Base-by-base conservation (phyloP, 1,139 yeast species). In the Lizanozyma gosingica region DNA sequence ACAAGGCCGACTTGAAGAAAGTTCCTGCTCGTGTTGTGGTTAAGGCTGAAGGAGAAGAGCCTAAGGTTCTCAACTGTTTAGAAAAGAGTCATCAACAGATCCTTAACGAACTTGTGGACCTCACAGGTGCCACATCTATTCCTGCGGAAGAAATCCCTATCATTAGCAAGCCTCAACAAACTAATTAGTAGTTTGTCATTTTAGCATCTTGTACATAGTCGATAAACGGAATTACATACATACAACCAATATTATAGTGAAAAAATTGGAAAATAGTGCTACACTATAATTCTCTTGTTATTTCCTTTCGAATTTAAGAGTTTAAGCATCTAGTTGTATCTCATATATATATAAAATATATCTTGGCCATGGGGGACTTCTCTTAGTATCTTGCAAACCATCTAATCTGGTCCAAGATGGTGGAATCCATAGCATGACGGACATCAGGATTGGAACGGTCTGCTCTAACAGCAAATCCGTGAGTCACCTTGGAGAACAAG, bases 381-480 rank as follows among this genome's bases (percentile, higher is more conserved):
- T n/a, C n/a, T 22, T 11, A 22, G 11, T 22, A 27, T 22, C 29
- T 22, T 6, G 29, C 22, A 18, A 78, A 77, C 76, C 77, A 80
- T 47, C 58, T 54, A 35, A 76, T 49, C 56, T 80, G 85, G 57
- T 83, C 94, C 32, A 46, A 36, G 35, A 84, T 60, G 2, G 80
- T 69, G 66, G 80, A 83, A 49, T 83, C 86, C 59, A 75, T 79
- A 37, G 95, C 92, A 49, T 78, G 81, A 53, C 64, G 70, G 44
- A 73, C 76, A 37, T 51, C 55, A 9, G 85, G 83, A 45, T 64
- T 62, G 14, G 65, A 47, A 33, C 71, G 45, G 57, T 88, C 95
- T 44, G 94, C 95, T 62, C 83, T 81, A 36, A 75, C 79, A 16
- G 94, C 74, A 55, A 65, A 87, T 1, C 96, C 96, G 56, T 87